A percentile compares a stretch with the other conserved stretches of the same genome.
Evolutionary conservation across 352 stramenopile genomes (phyloP).

Genomic region (Lagenidium giganteum): DNA sequence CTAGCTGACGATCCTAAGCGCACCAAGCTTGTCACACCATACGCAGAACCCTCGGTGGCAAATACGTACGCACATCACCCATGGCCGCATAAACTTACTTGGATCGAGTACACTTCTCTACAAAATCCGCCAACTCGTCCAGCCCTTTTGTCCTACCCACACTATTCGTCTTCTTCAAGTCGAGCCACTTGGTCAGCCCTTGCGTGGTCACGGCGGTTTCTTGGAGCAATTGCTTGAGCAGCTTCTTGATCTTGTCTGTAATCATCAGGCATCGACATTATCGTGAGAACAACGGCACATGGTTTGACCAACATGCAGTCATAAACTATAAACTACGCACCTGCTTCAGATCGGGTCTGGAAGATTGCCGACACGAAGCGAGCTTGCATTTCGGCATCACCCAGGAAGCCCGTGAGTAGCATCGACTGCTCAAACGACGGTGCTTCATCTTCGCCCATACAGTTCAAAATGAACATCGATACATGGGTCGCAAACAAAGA

Average conservation of each 20-base stretch:
- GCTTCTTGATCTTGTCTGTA: slow-evolving; percentile 56
- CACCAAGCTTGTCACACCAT: no score
- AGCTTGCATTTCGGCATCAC: slow-evolving; percentile 52
- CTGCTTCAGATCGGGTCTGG: slow-evolving; percentile 51
- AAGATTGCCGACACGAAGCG: slow-evolving; percentile 56
- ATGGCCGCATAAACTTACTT: no score
- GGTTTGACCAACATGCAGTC: no score
- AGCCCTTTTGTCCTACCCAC: slow-evolving; percentile 63
- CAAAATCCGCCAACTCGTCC: slow-evolving; percentile 59
- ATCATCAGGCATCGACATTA: slow-evolving; percentile 4
- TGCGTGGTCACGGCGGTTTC: slow-evolving; percentile 37
- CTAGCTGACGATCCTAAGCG: no score
- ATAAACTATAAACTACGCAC: slow-evolving; percentile 22
- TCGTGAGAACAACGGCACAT: no score
- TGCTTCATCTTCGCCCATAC: slow-evolving; percentile 40
- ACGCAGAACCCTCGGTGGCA: no score
- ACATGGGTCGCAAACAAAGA: slow-evolving; percentile 54
- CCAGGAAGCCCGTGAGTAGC: slow-evolving; percentile 70
- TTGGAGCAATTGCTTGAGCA: slow-evolving; percentile 68
- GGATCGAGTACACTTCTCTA: slow-evolving; percentile 59
- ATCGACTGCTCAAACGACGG: slow-evolving; percentile 56
- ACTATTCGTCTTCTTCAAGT: slow-evolving; percentile 74
- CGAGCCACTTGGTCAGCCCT: slow-evolving; percentile 65
- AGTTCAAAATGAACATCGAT: slow-evolving; percentile 60
- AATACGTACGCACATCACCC: no score